phyloP scores from a whole-genome alignment of 139 green algal genomes.

The Tetradesmus lagerheimii region DNA sequence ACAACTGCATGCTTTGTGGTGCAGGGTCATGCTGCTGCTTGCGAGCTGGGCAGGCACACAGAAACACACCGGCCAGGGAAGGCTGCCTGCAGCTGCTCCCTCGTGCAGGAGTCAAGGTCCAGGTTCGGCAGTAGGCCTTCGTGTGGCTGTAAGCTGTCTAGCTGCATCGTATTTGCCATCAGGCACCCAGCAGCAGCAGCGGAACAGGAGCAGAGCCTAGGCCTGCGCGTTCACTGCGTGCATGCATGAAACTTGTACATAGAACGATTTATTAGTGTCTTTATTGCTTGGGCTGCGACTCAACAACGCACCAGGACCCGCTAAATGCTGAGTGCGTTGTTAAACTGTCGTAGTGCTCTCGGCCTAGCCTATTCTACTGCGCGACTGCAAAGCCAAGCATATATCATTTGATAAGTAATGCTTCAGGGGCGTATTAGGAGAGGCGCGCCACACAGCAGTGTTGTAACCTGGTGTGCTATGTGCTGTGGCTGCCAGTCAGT shows the following conservation, averaged over 20 bases:
- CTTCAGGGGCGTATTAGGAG: too few species aligned
- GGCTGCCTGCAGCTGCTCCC: slow-evolving; percentile 7
- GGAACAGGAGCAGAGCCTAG: neutral
- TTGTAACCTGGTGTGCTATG: too few species aligned
- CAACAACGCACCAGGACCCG: neutral
- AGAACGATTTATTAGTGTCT: neutral
- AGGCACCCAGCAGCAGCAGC: neutral
- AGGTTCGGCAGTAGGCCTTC: slow-evolving; percentile 16
- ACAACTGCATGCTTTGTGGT: neutral
- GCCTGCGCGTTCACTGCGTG: neutral
- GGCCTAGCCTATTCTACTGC: neutral
- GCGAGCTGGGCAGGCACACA: neutral
- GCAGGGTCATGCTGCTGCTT: neutral
- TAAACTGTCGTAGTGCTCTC: neutral
- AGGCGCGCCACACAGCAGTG: too few species aligned
- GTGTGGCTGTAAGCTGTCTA: neutral
- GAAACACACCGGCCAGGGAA: neutral
- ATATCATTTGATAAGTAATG: too few species aligned
- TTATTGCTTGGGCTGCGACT: neutral
- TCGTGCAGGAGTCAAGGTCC: neutral
- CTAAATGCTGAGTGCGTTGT: neutral
- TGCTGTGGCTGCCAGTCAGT: too few species aligned
- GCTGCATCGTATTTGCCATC: neutral
- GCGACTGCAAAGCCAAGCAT: neutral
- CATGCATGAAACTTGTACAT: neutral